A percentile compares a stretch with the other conserved stretches of the same genome.
Conservation (phyloP, 1,139 yeast species). For the Pichia sp. region DNA sequence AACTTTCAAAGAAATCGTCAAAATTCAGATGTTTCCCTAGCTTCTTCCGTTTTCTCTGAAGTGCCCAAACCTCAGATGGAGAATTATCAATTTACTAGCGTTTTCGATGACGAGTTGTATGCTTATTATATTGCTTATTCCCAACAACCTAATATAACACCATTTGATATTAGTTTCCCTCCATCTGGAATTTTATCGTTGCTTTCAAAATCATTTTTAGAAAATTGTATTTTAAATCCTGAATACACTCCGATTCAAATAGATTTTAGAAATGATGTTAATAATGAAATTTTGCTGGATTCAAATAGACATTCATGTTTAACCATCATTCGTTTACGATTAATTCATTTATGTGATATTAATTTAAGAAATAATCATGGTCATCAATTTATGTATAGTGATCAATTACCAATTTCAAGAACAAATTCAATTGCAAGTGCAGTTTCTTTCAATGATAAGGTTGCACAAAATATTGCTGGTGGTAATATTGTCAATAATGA, state of each 20-base stretch:
- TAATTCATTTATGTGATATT: conserved; percentile 27
- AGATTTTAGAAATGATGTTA: conserved; percentile 30
- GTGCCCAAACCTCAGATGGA: conserved; percentile 19
- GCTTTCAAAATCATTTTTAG: conserved; percentile 33
- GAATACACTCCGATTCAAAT: conserved; percentile 28
- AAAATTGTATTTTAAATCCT: conserved; percentile 10
- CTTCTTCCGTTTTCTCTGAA: conserved; percentile 23
- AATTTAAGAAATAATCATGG: conserved; percentile 14
- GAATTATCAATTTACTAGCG: conserved; percentile 26
- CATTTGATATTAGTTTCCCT: conserved; percentile 36
- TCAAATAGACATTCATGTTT: conserved; percentile 26
- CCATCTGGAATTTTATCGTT: conserved; percentile 37
- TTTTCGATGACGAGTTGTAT: conserved; percentile 32
- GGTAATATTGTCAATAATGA: background rate
- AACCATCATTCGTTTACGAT: conserved; percentile 33
- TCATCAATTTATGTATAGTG: conserved; percentile 11
- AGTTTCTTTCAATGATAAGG: conserved; percentile 9
- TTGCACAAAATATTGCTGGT: conserved; percentile 1
- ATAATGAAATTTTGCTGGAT: conserved; percentile 24
- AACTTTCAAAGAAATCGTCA: conserved; percentile 12
- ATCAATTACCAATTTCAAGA: conserved; percentile 17
- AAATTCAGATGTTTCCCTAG: conserved; percentile 22
- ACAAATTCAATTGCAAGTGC: conserved; percentile 21
- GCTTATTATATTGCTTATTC: conserved; percentile 31
- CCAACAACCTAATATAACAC: conserved; percentile 35